These are phyloP conservation scores for Lactarius psammicola DNA, from an alignment of 768 basidiomycete genomes.

Conservation along the genomic window DNA sequence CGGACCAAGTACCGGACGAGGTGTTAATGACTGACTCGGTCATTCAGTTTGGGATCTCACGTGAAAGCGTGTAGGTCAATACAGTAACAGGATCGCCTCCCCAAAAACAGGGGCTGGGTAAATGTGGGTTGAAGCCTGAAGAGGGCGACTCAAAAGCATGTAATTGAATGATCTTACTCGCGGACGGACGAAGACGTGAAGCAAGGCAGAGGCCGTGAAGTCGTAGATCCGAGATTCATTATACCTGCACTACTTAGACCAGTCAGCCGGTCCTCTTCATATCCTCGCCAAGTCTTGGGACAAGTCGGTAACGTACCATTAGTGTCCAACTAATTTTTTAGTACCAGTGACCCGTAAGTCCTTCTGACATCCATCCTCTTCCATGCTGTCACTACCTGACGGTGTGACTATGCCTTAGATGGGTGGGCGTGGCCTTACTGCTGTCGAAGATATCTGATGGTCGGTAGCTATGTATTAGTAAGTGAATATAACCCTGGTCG, in stretches of 20 bases:
- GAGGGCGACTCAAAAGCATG: not conserved
- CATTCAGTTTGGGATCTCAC: not conserved
- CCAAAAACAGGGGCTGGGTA: not conserved
- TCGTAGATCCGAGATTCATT: not conserved
- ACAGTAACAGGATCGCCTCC: not conserved
- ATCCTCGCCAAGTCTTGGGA: not conserved
- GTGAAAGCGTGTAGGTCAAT: not conserved
- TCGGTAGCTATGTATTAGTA: not conserved
- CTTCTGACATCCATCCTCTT: not conserved
- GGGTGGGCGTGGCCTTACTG: not conserved
- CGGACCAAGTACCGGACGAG: not conserved
- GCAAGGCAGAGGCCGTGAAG: not conserved
- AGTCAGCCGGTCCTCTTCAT: not conserved
- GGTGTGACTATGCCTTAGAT: not conserved
- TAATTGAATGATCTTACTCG: not conserved
- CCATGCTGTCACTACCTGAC: not conserved
- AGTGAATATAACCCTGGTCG: conserved; percentile 9
- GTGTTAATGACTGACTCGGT: not conserved
- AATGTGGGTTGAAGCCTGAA: not conserved
- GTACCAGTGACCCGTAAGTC: not conserved
- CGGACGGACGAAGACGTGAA: not conserved
- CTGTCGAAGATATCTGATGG: not conserved
- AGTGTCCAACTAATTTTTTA: not conserved
- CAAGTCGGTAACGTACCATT: not conserved
- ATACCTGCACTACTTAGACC: not conserved